Evolutionary conservation across 2,329 filamentous ascomycete genomes (phyloP), one percentile per base, ranked within the genome.

Genomic region (Penicillium sp.): DNA sequence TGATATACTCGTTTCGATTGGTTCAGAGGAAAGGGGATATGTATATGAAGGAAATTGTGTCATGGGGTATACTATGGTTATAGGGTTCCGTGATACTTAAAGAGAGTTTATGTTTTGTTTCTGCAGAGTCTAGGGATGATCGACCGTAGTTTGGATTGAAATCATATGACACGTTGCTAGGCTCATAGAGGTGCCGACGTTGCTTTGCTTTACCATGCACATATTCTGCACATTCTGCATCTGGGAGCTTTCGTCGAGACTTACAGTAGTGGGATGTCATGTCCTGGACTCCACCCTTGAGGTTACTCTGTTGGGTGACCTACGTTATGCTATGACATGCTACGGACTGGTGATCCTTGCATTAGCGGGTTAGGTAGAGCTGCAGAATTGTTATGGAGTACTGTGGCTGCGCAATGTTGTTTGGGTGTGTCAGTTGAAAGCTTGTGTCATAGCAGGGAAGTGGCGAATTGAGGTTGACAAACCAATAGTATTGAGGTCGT

Each of bases 261-360:
- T n/a, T n/a, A n/a, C n/a, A n/a, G n/a, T n/a, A n/a, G n/a, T n/a
- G 4, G 35, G 5, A 19, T 37, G 33, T 48, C n/a, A 43, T 14
- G 12, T 43, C 28, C 6, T 42, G 7, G 50, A 38, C 22, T 41
- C 43, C 33, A 26, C 41, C 14, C 12, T n/a, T 2, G 7, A 25
- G 30, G 26, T 36, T 28, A 37, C 37, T 43, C 10, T 19, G 31
- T 48, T 40, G 14, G 17, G 52, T 17, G 16, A 19, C n/a, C 22
- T 33, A 55, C 41, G 40, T 55, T 47, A 55, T 51, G 33, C 38
- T 44, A 50, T 44, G 33, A 55, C 46, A 50, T 55, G 52, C 53
- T 33, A 51, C 28, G 33, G 40, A 45, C 47, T 26, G 47, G 35
- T 45, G 53, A 55, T 51, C 53, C 41, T 55, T 51, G 53, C 53